Percentiles rank a stretch among this genome's conserved stretches.
Evolutionary conservation across 1,139 yeast species (phyloP).

Genomic region (Saccharomyces hybrid): DNA sequence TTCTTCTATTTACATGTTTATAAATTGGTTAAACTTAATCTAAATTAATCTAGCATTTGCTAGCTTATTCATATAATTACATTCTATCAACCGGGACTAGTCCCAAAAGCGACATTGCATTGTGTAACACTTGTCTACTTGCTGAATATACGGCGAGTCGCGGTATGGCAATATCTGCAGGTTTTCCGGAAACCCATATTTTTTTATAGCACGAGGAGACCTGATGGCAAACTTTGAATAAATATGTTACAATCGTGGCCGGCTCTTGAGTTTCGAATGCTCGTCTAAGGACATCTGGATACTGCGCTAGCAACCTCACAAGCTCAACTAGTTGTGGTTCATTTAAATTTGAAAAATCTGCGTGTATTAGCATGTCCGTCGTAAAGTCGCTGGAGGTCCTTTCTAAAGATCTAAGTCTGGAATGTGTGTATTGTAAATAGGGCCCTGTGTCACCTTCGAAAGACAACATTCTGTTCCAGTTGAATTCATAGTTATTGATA

Average conservation of each 20-base stretch:
- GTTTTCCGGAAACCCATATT: constrained; percentile 96
- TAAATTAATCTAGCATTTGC: not conserved
- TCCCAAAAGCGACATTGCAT: constrained; percentile 87
- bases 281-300: constrained; percentile 82
- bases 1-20: not conserved
- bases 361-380: constrained; percentile 38
- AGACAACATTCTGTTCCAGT: constrained; percentile 97
- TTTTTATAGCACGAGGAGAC: constrained; percentile 95
- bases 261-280: constrained; percentile 87
- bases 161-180: constrained; percentile 76
- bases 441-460: constrained; percentile 99
- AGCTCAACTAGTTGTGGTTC: constrained; percentile 71
- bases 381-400: constrained; percentile 58
- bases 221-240: constrained; percentile 85
- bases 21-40: not conserved
- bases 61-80: constrained; percentile 36
- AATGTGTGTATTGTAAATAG: constrained; percentile 95
- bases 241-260: constrained; percentile 88
- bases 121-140: constrained; percentile 82
- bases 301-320: constrained; percentile 77
- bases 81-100: constrained; percentile 97
- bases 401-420: constrained; percentile 90
- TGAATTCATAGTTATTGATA: constrained; percentile 89
- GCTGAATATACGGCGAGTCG: constrained; percentile 87
- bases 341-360: constrained; percentile 62